Percentiles rank a stretch among this genome's conserved stretches.
Conservation (phyloP, 192 early-diverging fungal species). For the Gonapodya sp. region DNA sequence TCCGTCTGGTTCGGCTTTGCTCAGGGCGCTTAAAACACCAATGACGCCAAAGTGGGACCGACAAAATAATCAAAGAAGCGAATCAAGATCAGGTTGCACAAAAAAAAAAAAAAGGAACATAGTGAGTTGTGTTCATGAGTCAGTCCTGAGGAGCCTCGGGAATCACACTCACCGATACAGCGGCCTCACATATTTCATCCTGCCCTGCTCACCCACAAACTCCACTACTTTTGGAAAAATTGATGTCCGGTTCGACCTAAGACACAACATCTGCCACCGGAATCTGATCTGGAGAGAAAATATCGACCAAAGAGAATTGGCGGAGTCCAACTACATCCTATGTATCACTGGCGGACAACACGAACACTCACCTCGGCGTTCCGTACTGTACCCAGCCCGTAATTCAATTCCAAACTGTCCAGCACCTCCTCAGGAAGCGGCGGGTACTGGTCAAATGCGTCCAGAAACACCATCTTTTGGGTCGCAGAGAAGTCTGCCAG, state of each 20-base stretch:
- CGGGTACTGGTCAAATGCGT: conserved; percentile 47
- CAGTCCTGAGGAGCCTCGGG: too few species aligned
- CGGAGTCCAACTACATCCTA: too few species aligned
- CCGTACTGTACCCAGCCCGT: conserved; percentile 51
- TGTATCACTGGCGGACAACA: too few species aligned
- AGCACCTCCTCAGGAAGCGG: conserved; percentile 53
- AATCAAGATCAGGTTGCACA: too few species aligned
- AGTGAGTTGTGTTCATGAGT: too few species aligned
- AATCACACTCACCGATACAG: conserved; percentile 51
- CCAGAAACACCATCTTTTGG: not conserved
- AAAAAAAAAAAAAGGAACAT: too few species aligned
- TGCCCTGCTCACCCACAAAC: conserved; percentile 79
- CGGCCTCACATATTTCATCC: conserved; percentile 37
- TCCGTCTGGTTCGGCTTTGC: conserved; percentile 43
- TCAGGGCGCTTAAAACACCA: conserved; percentile 26
- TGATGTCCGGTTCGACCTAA: conserved; percentile 36
- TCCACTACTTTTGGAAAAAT: conserved; percentile 64
- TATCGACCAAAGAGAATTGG: too few species aligned
- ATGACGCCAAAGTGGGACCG: too few species aligned
- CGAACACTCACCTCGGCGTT: conserved; percentile 78
- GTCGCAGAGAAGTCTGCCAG: not conserved
- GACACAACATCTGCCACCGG: not conserved
- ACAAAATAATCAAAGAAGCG: too few species aligned
- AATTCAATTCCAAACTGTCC: conserved; percentile 58
- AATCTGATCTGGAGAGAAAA: not conserved